Evolutionary conservation across 176 grass and related monocot species (phyloP).

Genomic region (Pontederia paniculata): DNA sequence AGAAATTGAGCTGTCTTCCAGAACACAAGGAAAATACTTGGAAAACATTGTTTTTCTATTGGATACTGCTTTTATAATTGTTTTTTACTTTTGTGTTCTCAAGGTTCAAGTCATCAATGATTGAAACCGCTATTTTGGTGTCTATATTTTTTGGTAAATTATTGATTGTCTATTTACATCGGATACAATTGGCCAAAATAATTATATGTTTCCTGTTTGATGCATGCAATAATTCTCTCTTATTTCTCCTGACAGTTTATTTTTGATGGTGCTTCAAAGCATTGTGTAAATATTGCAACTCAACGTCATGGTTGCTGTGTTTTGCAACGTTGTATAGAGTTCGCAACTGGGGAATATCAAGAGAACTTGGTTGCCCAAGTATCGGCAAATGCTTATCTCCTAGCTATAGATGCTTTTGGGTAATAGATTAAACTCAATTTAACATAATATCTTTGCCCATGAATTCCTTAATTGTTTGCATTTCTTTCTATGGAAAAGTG

Average conservation of each 20-base stretch:
- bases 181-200: background rate
- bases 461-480: background rate
- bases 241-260: conserved; percentile 27
- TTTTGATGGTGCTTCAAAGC: conserved; percentile 21
- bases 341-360: background rate
- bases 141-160: too few relatives aligned
- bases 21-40: too few relatives aligned
- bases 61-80: too few relatives aligned
- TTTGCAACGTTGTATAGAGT: conserved; percentile 27
- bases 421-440: conserved; percentile 9
- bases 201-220: background rate
- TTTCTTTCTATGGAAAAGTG: background rate
- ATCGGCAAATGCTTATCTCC: conserved; percentile 1
- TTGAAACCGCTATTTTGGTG: too few relatives aligned
- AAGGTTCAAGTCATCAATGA: too few relatives aligned
- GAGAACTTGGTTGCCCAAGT: conserved; percentile 11
- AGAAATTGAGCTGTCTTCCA: too few relatives aligned
- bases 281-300: conserved; percentile 20
- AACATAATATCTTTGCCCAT: background rate
- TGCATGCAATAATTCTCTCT: background rate
- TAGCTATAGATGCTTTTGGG: conserved; percentile 36
- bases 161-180: background rate
- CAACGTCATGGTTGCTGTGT: conserved; percentile 24
- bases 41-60: too few relatives aligned
- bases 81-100: too few relatives aligned